Evolutionary conservation across 192 early-diverging fungal genomes (phyloP).

Genomic region (Coemansia sp.): DNA sequence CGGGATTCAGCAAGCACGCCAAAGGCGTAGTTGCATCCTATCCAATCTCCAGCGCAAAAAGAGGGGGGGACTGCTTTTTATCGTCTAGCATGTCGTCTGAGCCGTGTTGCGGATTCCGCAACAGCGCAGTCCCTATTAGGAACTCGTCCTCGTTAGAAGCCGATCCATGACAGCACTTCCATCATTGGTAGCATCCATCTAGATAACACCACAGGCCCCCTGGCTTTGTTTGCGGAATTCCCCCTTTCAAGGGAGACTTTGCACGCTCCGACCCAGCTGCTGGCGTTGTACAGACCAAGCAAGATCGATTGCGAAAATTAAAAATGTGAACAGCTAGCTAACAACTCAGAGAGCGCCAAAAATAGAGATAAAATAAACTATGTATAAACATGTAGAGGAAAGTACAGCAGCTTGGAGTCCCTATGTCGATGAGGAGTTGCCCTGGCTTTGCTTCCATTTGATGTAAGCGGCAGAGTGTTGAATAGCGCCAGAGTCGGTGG

Average conservation of each 20-base stretch:
- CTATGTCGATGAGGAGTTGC: no score
- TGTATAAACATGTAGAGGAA: no score
- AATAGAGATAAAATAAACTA: no score
- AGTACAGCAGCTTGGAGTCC: no score
- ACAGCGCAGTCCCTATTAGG: background rate
- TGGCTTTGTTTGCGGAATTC: background rate
- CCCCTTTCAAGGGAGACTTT: background rate
- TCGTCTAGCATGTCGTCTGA: background rate
- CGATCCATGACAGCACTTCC: background rate
- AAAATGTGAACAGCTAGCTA: no score
- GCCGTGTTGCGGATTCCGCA: background rate
- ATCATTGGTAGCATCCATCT: background rate
- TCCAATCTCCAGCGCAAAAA: background rate
- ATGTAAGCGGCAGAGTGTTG: conserved; percentile 36
- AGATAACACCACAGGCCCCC: background rate
- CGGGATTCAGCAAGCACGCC: background rate
- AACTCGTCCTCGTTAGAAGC: background rate
- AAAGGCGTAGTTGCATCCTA: background rate
- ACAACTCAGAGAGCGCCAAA: no score
- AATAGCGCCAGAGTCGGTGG: background rate
- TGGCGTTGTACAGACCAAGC: no score
- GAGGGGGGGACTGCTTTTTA: background rate
- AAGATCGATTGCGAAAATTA: no score
- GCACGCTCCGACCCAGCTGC: no score
- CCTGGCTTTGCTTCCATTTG: conserved; percentile 46